phyloP scores from a whole-genome alignment of 73 alveolate genomes.

The Tetrahymena elliotti region DNA sequence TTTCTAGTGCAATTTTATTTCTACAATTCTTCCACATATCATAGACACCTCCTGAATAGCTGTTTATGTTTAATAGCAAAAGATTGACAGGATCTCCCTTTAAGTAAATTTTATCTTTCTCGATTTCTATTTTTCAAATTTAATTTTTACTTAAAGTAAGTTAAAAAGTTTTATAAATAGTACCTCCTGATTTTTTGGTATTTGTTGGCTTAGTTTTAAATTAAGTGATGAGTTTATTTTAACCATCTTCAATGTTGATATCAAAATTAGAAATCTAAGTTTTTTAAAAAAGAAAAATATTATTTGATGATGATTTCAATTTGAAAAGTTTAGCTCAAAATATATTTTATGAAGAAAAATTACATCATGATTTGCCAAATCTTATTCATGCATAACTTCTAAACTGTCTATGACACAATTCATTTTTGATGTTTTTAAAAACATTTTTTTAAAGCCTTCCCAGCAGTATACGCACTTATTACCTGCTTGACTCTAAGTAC shows the following conservation, averaged over 20 bases:
- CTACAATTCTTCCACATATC: constrained; percentile 67
- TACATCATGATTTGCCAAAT: constrained; percentile 32
- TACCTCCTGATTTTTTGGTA: neutral
- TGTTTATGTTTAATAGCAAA: constrained; percentile 58
- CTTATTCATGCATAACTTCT: constrained; percentile 14
- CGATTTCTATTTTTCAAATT: neutral
- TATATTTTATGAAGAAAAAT: no score
- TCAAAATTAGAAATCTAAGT: neutral
- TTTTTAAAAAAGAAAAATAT: neutral
- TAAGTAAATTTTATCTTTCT: neutral
- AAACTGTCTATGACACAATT: constrained; percentile 21
- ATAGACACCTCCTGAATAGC: constrained; percentile 81
- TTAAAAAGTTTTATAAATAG: neutral
- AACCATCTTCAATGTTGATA: neutral
- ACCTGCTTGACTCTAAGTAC: constrained; percentile 59
- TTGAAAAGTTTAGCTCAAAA: no score
- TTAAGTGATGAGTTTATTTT: neutral
- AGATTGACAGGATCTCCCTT: constrained; percentile 26
- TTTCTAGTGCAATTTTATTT: neutral
- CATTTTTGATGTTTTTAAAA: constrained; percentile 11
- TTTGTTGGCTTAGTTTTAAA: neutral
- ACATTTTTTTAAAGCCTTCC: constrained; percentile 91
- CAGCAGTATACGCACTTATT: constrained; percentile 82
- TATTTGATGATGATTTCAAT: no score
- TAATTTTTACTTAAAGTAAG: neutral